Base-by-base conservation (phyloP, 2,329 filamentous ascomycete species). In the Talaromyces atroroseus region DNA sequence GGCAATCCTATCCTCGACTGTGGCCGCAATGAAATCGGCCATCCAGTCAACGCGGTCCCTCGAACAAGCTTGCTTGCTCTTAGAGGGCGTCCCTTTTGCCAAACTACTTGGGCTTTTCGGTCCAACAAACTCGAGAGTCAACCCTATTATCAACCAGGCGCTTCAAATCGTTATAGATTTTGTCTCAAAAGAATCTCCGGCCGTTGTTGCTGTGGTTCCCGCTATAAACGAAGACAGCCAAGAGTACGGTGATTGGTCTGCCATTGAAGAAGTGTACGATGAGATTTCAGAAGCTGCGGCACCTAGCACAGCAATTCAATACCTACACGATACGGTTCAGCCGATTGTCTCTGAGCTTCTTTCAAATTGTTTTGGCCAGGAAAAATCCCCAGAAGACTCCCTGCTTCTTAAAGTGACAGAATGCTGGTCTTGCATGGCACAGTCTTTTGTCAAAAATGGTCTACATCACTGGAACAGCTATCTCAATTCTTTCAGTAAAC, bases 331-430 rank as follows among this genome's bases (percentile, higher is more conserved):
- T 18, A 69, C 73, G 26, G 68, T 83, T 34, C 75, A 80, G 54
- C 76, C 76, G 11, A 70, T 76, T 14, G 67, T 85, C 20, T 77
- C 74, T 59, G 78, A 77, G 20, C 73, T 86, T 24, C 68, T 85
- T 21, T 86, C 83, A 1, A 84, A 82, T 58, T 79, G 79, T 52
- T 85, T 86, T 64, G 83, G 83, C 7, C 80, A 81, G 36, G 83
- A 86, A 56, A 65, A 71, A 16, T 71, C 75, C 20, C 76, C 80
- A 1, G 79, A 83, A 47, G 82, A 86, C 61, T 66, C 65, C 1
- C 66, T 86, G 5, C 73, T 86, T 5, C 66, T 76, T 48, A 76
- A 73, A 44, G 68, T 78, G 12, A 70, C 84, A 16, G 78, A 84
- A 58, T 76, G 77, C 18, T 87, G 83, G 84, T 71, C 76, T 10